Base-by-base conservation (phyloP, 257 asterid genomes). In the Plantago ovata region DNA sequence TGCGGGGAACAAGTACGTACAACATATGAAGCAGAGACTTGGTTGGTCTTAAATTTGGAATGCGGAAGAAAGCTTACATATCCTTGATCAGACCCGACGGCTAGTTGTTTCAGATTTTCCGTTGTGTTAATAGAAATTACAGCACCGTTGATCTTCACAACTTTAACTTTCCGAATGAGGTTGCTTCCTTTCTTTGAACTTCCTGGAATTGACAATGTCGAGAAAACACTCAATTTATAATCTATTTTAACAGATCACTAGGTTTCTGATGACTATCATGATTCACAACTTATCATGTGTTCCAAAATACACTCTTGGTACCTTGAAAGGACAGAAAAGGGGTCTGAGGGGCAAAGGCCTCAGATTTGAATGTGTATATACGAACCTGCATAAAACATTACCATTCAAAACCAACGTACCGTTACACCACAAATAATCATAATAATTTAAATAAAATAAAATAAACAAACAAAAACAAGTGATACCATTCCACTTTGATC, bases 71-170 rank as follows among this genome's bases (percentile, higher is more conserved):
- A 69, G 38, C 89, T 72, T 75, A 92, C 98, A 54, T 82, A 80
- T 80, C 98, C 98, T 84, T 85, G 93, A 63, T 92, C 95, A 52
- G 98, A 73, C 40, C 98, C 98, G 70, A 92, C 75, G 16, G 89
- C 94, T 63, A 91, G 69, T 46, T 84, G 83, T 63, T 87, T 87
- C 1, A 75, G 68, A 66, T 81, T 73, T 58, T 74, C 86, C 23
- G 84, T 62, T 21, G 72, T 54, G 58, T 69, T 66, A 63, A 92
- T 83, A 23, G 81, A 77, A 56, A 77, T 74, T 33, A 82, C 86
- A 47, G 94, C 79, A 55, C 98, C 98, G 57, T 88, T 85, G 53
- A 88, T 87, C 78, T 88, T 84, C 71, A 81, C 52, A 42, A 66
- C 70, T 76, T 85, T 85, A 60, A 81, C 59, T 72, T 78, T 80